Percentiles rank a stretch among this genome's conserved stretches.
Evolutionary conservation across 345 rosid genomes (phyloP).

Genomic region (Carallia brachiata): DNA sequence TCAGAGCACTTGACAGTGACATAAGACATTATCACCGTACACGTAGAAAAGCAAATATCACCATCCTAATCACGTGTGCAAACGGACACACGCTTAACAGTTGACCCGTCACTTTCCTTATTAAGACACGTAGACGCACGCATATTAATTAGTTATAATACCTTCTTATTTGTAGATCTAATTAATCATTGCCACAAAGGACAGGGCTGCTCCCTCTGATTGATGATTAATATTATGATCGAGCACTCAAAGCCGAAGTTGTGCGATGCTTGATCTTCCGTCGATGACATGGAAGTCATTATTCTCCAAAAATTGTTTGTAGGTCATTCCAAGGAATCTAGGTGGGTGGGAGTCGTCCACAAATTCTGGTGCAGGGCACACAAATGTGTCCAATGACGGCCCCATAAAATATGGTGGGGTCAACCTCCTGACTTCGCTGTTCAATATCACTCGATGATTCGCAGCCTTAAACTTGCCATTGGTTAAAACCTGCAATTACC

Average conservation of each 20-base stretch:
- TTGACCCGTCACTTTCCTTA: no score
- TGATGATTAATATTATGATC: no score
- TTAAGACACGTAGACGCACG: no score
- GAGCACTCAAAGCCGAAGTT: neutral
- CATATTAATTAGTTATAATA: no score
- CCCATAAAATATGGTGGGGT: constrained; percentile 18
- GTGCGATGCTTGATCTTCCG: neutral
- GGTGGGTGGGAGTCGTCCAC: constrained; percentile 5
- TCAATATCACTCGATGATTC: constrained; percentile 19
- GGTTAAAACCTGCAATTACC: constrained; percentile 11
- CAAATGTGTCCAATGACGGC: constrained; percentile 19
- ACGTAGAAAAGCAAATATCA: no score
- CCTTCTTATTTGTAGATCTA: no score
- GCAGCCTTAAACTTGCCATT: constrained; percentile 25
- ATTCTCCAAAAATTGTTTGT: constrained; percentile 10
- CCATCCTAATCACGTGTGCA: no score
- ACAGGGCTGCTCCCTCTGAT: no score
- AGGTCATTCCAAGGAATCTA: constrained; percentile 11
- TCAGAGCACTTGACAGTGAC: no score
- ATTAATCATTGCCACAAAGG: no score
- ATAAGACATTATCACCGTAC: no score
- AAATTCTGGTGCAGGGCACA: constrained; percentile 16
- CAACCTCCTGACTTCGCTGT: constrained; percentile 19
- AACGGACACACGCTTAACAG: no score
- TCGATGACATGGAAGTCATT: constrained; percentile 1